These are phyloP conservation scores for Protomyces pachydermus DNA, from an alignment of 1,139 yeast genomes.

Conservation along the genomic window DNA sequence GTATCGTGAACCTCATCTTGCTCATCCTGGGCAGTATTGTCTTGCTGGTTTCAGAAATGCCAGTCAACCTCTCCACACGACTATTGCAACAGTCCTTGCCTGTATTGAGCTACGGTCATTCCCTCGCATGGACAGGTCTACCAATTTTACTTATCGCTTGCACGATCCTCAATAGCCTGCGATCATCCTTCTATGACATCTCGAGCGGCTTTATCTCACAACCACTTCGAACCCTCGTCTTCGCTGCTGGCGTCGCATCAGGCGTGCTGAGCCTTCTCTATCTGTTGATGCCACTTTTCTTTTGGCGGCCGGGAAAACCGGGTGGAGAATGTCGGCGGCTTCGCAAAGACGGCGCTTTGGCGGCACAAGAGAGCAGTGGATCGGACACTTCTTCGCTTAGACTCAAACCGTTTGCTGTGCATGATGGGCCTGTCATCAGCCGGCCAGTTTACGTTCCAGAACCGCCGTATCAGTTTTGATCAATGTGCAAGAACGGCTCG, in stretches of 20 bases:
- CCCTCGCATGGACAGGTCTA: slow-evolving; percentile 21
- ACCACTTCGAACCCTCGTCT: background rate
- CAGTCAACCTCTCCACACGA: background rate
- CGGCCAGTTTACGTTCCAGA: background rate
- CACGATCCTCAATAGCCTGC: background rate
- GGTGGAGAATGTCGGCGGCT: slow-evolving; percentile 15
- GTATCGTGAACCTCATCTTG: background rate
- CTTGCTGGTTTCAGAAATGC: slow-evolving; percentile 7
- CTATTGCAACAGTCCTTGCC: background rate
- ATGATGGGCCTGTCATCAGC: background rate
- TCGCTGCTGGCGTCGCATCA: slow-evolving; percentile 2
- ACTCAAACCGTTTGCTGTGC: background rate
- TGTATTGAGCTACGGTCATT: background rate
- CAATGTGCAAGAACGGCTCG: too few species aligned
- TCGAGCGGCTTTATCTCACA: background rate
- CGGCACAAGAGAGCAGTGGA: background rate
- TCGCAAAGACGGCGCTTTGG: background rate
- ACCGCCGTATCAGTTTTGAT: background rate
- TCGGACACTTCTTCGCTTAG: background rate
- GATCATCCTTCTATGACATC: background rate
- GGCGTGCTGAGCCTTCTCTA: slow-evolving; percentile 14
- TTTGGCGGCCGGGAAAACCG: slow-evolving; percentile 1
- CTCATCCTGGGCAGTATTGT: background rate
- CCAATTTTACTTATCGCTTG: slow-evolving; percentile 2
- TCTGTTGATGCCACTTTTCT: slow-evolving; percentile 6